Percentiles rank a stretch among this genome's conserved stretches.
Conservation (phyloP, 2,329 filamentous ascomycete species). For the Juglanconis oblonga region DNA sequence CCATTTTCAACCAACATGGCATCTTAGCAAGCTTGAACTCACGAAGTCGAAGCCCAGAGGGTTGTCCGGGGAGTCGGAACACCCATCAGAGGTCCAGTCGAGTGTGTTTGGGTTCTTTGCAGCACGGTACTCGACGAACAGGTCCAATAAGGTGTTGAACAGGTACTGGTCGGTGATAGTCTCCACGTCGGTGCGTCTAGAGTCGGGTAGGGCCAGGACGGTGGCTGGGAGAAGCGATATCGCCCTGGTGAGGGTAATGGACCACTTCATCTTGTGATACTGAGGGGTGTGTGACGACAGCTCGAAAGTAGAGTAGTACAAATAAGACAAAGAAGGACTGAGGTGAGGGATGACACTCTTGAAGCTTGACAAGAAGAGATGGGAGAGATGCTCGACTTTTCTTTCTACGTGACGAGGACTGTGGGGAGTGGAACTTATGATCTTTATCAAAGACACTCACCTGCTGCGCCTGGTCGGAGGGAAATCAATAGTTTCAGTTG, state of each 20-base stretch:
- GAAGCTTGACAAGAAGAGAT: too few relatives aligned
- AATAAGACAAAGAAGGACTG: background rate
- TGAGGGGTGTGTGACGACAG: background rate
- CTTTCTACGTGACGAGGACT: too few relatives aligned
- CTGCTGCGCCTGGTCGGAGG: too few relatives aligned
- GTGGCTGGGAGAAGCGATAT: constrained; percentile 2
- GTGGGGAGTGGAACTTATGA: too few relatives aligned
- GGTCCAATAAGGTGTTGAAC: background rate
- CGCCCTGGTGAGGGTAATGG: background rate
- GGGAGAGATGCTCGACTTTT: too few relatives aligned
- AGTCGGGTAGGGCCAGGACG: background rate
- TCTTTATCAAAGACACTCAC: too few relatives aligned
- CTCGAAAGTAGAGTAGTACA: background rate
- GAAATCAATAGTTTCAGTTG: too few relatives aligned
- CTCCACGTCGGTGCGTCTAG: background rate
- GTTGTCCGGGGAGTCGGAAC: constrained; percentile 4
- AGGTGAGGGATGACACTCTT: background rate
- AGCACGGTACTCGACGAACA: constrained; percentile 1
- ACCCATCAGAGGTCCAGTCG: constrained; percentile 8
- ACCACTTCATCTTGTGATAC: constrained; percentile 4
- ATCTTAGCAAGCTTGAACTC: background rate
- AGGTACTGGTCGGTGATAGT: constrained; percentile 1
- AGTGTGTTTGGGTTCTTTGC: background rate
- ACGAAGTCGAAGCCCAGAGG: constrained; percentile 10
- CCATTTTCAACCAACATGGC: background rate